These are phyloP conservation scores for Vaccinium corymbosum DNA, from an alignment of 148 eudicot genomes.

Conservation along the genomic window DNA sequence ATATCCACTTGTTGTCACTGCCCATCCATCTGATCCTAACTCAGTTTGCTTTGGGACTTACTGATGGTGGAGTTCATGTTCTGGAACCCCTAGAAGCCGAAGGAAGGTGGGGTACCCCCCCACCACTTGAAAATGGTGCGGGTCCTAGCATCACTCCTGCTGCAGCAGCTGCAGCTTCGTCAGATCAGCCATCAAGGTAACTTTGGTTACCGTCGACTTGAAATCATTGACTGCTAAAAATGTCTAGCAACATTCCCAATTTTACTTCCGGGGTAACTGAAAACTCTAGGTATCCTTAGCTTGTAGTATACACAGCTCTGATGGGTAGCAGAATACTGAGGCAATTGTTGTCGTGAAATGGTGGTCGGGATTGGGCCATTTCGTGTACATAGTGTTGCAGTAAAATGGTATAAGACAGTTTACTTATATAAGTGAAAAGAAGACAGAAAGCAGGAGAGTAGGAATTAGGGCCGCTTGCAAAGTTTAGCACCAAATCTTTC, in stretches of 20 bases:
- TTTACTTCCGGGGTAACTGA: constrained; percentile 8
- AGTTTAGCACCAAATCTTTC: constrained; percentile 7
- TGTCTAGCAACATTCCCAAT: constrained; percentile 9
- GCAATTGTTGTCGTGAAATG: constrained; percentile 6
- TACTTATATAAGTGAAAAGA: not conserved
- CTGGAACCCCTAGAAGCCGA: constrained; percentile 69
- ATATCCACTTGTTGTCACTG: constrained; percentile 53
- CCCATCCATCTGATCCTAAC: constrained; percentile 63
- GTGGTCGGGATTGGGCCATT: not conserved
- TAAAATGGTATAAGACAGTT: not conserved
- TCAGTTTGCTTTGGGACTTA: constrained; percentile 73
- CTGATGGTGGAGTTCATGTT: constrained; percentile 65
- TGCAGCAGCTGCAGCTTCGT: constrained; percentile 32
- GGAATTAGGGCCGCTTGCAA: constrained; percentile 7
- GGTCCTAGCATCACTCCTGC: constrained; percentile 43
- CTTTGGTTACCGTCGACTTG: not conserved
- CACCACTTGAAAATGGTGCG: constrained; percentile 43
- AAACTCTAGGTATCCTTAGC: not conserved
- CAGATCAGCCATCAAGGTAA: constrained; percentile 44
- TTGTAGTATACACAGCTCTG: constrained; percentile 1
- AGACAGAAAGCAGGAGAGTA: constrained; percentile 6
- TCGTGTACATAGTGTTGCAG: constrained; percentile 12
- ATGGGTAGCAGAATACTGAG: constrained; percentile 1
- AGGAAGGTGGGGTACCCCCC: constrained; percentile 57
- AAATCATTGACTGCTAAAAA: constrained; percentile 3